Base-by-base conservation (phyloP, 2,329 filamentous ascomycete species). In the Beauveria asiatica region DNA sequence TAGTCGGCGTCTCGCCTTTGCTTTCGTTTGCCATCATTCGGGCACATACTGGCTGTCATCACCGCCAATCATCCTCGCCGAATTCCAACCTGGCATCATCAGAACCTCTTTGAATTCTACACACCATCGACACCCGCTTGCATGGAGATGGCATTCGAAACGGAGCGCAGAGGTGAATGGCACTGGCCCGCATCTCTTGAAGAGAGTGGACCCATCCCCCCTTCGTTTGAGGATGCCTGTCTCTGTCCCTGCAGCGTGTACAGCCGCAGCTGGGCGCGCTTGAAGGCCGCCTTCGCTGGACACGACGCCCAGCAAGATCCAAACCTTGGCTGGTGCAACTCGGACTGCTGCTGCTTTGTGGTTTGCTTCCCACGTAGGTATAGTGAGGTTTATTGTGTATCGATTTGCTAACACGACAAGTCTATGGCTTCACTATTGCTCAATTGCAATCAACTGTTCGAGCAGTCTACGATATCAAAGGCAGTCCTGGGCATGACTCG, bases 381-480 rank as follows among this genome's bases (percentile, higher is more conserved):
- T 45, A 42, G 21, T 59, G 62, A 42, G 54, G 39, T 10, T 11
- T 0, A 3, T 17, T n/a, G 3, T 27, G 13, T 45, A 21, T 50
- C 48, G 33, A 19, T 17, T 44, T 8, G 48, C 46, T 49, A 63
- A 63, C 21, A 10, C 39, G 21, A 3, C 46, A 8, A 75, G 73
- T 71, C 59, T 74, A 71, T 53, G 67, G 68, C 16, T 62, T 60
- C 42, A 59, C 70, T 6, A 42, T 74, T 9, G 62, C 64, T n/a
- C 64, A 60, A 13, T 63, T 74, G 11, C 73, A 74, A 56, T 59
- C 61, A 7, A 64, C 64, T 2, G 65, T 74, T 59, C 71, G 73
- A 23, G 46, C 65, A 2, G 67, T 70, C 37, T 75, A 74, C 64
- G 64, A 63, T 57, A 73, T 75, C 42, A 59, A 68, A 7, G 71